Conservation (phyloP, 257 asterid genomes). For the Datura wrightii region DNA sequence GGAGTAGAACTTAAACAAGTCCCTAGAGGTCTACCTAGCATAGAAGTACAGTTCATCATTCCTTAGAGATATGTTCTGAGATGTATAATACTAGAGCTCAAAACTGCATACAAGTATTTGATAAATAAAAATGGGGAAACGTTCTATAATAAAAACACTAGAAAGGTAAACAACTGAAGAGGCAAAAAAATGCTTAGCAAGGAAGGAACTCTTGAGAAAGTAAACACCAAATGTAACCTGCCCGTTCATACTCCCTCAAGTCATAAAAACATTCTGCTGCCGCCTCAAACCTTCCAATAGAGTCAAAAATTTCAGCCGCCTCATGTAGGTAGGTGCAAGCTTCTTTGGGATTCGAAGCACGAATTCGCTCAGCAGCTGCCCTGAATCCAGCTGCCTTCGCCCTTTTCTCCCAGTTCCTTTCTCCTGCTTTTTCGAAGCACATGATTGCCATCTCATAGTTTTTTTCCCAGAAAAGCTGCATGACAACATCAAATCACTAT, state of each 20-base stretch:
- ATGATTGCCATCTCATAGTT: slow-evolving; percentile 68
- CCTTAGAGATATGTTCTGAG: background rate
- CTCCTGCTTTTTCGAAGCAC: slow-evolving; percentile 79
- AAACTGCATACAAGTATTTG: background rate
- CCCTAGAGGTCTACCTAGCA: background rate
- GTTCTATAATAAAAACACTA: background rate
- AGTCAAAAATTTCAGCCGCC: slow-evolving; percentile 72
- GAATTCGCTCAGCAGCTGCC: slow-evolving; percentile 51
- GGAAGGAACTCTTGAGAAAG: background rate
- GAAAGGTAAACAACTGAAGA: background rate
- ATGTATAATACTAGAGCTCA: background rate
- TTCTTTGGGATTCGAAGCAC: slow-evolving; percentile 48
- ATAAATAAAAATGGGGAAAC: background rate
- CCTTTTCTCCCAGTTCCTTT: slow-evolving; percentile 55
- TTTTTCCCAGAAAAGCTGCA: slow-evolving; percentile 70
- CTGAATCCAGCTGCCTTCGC: slow-evolving; percentile 66
- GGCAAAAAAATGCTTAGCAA: background rate
- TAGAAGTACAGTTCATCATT: background rate
- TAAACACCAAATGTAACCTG: slow-evolving; percentile 46
- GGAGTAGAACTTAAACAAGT: background rate
- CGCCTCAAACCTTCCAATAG: slow-evolving; percentile 53
- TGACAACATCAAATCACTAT: background rate
- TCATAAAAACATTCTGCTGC: slow-evolving; percentile 73
- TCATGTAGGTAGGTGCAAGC: slow-evolving; percentile 53
- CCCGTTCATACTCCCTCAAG: slow-evolving; percentile 60